Percentiles rank a stretch among this genome's conserved stretches.
phyloP scores from a whole-genome alignment of 257 asterid species.

The Primulina eburnea region DNA sequence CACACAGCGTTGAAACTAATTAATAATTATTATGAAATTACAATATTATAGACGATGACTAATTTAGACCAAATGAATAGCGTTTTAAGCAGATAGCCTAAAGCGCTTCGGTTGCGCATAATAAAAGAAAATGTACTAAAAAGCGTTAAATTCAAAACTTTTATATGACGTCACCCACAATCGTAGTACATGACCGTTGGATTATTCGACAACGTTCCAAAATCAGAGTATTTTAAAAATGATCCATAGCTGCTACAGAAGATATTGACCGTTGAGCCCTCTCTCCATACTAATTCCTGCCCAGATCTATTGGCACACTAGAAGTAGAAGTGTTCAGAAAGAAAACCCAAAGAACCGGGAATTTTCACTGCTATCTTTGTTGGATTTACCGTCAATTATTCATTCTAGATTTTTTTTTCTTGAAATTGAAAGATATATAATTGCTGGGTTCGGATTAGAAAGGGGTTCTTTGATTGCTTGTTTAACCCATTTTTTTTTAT shows the following conservation, averaged over 20 bases:
- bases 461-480: neutral
- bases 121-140: neutral
- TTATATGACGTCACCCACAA: neutral
- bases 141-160: neutral
- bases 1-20: too few relatives aligned
- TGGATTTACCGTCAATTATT: neutral
- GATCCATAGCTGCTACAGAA: neutral
- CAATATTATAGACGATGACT: too few relatives aligned
- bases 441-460: neutral
- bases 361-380: neutral
- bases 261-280: neutral
- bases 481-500: neutral
- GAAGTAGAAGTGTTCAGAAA: neutral
- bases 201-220: neutral
- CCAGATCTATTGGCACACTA: neutral
- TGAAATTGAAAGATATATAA: neutral
- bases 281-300: neutral
- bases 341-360: neutral
- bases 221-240: neutral
- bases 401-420: neutral
- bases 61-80: too few relatives aligned
- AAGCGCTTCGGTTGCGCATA: too few relatives aligned
- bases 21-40: too few relatives aligned
- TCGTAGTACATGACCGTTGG: neutral
- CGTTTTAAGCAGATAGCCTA: too few relatives aligned